Conservation (phyloP, 768 basidiomycete species). For the Collybia sp. region DNA sequence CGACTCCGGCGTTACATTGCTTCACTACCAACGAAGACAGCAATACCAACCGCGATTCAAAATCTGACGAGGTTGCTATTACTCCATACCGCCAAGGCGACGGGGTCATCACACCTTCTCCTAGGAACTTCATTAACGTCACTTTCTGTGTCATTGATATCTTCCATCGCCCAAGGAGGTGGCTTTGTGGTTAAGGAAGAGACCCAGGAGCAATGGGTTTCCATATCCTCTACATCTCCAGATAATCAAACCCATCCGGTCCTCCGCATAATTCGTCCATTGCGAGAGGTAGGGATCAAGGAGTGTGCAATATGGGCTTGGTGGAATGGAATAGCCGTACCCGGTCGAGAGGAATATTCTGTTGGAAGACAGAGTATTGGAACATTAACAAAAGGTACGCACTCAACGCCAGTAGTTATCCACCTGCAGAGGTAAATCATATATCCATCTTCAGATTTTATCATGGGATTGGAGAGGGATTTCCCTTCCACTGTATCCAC, state of each 20-base stretch:
- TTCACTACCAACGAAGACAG: slow-evolving; percentile 73
- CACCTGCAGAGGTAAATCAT: not conserved
- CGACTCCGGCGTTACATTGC: slow-evolving; percentile 48
- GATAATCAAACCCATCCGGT: slow-evolving; percentile 6
- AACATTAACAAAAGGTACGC: slow-evolving; percentile 63
- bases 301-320: slow-evolving; percentile 76
- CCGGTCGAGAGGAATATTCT: slow-evolving; percentile 41
- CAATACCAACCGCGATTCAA: slow-evolving; percentile 52
- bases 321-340: slow-evolving; percentile 57
- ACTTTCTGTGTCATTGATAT: slow-evolving; percentile 69
- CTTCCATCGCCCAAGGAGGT: slow-evolving; percentile 70
- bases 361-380: slow-evolving; percentile 56
- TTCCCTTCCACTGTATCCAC: slow-evolving; percentile 87
- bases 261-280: slow-evolving; percentile 59
- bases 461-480: slow-evolving; percentile 73
- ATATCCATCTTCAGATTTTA: slow-evolving; percentile 53
- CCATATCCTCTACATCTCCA: slow-evolving; percentile 12
- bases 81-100: slow-evolving; percentile 56
- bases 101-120: slow-evolving; percentile 67
- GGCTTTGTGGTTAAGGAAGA: slow-evolving; percentile 70
- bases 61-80: slow-evolving; percentile 65
- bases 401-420: not conserved
- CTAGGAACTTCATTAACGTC: slow-evolving; percentile 79
- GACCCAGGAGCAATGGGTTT: slow-evolving; percentile 65
- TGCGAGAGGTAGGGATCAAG: slow-evolving; percentile 72